phyloP scores from a whole-genome alignment of 176 grass and related monocot species.

The Carex cristatella region DNA sequence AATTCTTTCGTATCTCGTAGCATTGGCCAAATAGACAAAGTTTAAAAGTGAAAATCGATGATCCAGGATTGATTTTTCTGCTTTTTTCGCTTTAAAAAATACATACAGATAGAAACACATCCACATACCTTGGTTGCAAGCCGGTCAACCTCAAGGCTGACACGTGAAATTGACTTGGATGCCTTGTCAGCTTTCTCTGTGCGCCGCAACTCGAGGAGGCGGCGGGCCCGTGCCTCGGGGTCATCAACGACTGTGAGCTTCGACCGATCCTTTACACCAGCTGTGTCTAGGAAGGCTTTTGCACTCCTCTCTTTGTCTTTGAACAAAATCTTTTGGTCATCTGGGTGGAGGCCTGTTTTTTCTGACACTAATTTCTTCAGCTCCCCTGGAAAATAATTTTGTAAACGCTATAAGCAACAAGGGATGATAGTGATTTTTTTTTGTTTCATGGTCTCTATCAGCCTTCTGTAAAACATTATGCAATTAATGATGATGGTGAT shows the following conservation, averaged over 20 bases:
- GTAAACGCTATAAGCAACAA: neutral
- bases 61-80: neutral
- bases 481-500: slow-evolving; percentile 19
- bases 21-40: neutral
- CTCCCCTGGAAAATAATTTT: slow-evolving; percentile 45
- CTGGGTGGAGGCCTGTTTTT: slow-evolving; percentile 64
- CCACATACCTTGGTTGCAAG: slow-evolving; percentile 66
- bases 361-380: slow-evolving; percentile 73
- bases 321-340: slow-evolving; percentile 76
- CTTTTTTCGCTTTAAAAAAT: neutral
- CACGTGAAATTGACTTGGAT: slow-evolving; percentile 43
- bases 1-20: neutral
- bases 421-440: neutral
- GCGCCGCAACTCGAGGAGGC: slow-evolving; percentile 77
- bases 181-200: slow-evolving; percentile 62
- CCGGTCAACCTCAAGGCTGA: slow-evolving; percentile 85
- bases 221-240: slow-evolving; percentile 63
- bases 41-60: neutral
- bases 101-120: neutral
- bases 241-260: slow-evolving; percentile 76
- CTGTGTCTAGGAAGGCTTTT: slow-evolving; percentile 79
- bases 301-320: slow-evolving; percentile 84
- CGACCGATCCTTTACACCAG: slow-evolving; percentile 80
- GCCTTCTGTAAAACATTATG: neutral
- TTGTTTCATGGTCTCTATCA: slow-evolving; percentile 10